phyloP scores from a whole-genome alignment of 2,329 filamentous ascomycete species.

The Zymoseptoria passerinii region DNA sequence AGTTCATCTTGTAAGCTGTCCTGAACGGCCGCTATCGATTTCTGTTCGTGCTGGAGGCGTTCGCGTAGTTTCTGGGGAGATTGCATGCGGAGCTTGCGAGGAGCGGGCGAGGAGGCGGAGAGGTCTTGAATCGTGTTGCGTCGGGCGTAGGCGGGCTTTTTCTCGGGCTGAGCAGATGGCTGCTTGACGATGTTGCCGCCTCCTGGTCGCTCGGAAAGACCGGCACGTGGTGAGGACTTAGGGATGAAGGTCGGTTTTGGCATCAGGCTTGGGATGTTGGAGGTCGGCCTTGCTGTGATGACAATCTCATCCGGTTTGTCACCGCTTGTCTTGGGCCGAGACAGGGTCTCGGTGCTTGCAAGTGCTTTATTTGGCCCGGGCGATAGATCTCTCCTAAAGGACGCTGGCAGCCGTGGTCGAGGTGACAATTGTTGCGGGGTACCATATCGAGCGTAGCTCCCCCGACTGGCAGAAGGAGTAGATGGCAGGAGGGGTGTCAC shows the following conservation, averaged over 20 bases:
- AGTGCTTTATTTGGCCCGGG: constrained; percentile 24
- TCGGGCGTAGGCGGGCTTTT: constrained; percentile 10
- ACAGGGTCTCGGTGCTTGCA: constrained; percentile 7
- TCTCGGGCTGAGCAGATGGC: constrained; percentile 43
- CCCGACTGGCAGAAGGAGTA: constrained; percentile 21
- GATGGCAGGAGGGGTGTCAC: constrained; percentile 32
- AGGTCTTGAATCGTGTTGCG: constrained; percentile 11
- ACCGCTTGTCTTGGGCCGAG: constrained; percentile 23
- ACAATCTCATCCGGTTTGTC: constrained; percentile 21
- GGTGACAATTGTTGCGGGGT: constrained; percentile 31
- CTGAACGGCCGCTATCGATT: constrained; percentile 61
- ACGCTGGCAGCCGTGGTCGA: constrained; percentile 28
- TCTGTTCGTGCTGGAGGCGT: constrained; percentile 74
- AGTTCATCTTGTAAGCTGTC: constrained; percentile 65
- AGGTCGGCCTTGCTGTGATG: constrained; percentile 26
- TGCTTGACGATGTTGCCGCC: constrained; percentile 52
- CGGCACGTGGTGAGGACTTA: constrained; percentile 33
- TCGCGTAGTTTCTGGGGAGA: constrained; percentile 64
- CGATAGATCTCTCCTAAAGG: constrained; percentile 38
- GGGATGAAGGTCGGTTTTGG: constrained; percentile 29
- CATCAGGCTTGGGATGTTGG: constrained; percentile 43
- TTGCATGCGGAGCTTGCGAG: constrained; percentile 54
- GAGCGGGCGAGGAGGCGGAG: constrained; percentile 1
- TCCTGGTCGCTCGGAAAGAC: constrained; percentile 44
- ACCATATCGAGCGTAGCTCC: constrained; percentile 31